A percentile compares a stretch with the other conserved stretches of the same genome.
Evolutionary conservation across 2,329 filamentous ascomycete species (phyloP).

Genomic region (Hymenoscyphus infarciens): DNA sequence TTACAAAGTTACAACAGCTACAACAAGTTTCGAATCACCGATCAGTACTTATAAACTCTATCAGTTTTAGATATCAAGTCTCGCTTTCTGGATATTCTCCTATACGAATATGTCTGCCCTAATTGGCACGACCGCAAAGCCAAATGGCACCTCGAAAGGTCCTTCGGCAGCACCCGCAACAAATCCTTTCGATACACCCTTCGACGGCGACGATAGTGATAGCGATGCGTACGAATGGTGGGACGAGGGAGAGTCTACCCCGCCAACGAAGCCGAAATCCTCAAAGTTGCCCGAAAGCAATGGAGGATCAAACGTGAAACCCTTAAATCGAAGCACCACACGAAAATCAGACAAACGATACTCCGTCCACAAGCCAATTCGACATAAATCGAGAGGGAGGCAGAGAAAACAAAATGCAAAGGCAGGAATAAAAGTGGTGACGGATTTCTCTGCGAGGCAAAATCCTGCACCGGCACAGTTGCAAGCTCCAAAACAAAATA

Average conservation of each 20-base stretch:
- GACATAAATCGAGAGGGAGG: conserved; percentile 54
- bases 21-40: background rate
- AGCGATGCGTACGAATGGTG: conserved; percentile 32
- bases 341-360: conserved; percentile 27
- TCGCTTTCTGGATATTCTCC: background rate
- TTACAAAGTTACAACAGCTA: background rate
- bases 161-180: conserved; percentile 16
- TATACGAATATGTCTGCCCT: conserved; percentile 22
- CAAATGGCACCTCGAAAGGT: conserved; percentile 13
- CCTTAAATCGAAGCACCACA: conserved; percentile 18
- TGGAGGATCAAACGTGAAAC: conserved; percentile 16
- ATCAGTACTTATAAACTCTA: background rate
- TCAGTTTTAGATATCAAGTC: background rate
- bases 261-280: conserved; percentile 20
- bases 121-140: conserved; percentile 3
- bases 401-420: conserved; percentile 59
- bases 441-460: conserved; percentile 56
- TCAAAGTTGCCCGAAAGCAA: conserved; percentile 22
- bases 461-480: conserved; percentile 44
- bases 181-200: conserved; percentile 29
- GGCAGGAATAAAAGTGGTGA: conserved; percentile 66
- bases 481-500: conserved; percentile 20
- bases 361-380: conserved; percentile 37
- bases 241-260: conserved; percentile 27
- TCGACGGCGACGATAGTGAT: conserved; percentile 22